Base-by-base conservation (phyloP, 2,329 filamentous ascomycete species). In the Colletotrichum aenigma region DNA sequence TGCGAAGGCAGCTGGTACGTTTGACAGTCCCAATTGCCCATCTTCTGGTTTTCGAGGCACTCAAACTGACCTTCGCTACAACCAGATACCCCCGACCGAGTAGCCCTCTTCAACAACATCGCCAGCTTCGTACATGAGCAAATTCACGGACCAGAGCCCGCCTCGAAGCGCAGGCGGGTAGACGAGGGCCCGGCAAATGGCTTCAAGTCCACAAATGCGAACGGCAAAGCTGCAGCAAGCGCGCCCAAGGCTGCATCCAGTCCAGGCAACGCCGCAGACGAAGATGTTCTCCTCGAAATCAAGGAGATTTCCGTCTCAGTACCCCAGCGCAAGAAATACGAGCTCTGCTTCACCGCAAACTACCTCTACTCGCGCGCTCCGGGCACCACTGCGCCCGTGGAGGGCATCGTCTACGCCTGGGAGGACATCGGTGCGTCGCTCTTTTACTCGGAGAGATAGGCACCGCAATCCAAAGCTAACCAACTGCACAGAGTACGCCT, bases 221-320 rank as follows among this genome's bases (percentile, higher is more conserved):
- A 77, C 56, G 78, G 76, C 4, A 73, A 76, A 8, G 66, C 79
- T 34, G 58, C 79, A 16, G 62, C 66, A 75, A 77, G 72, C 70
- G 78, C 68, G 43, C 66, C 71, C 18, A 71, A 79, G 56, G 80
- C 79, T 60, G 78, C 77, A 6, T 52, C 43, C 4, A 76, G 69
- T 68, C 77, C 77, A 36, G 83, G 83, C 28, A 86, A 86, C 66
- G 86, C 89, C 1, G 85, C 85, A 3, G 83, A 86, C 7, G 91
- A 93, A 78, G 79, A 86, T 8, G 83, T 93, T 0, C 82, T 93
- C 30, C 85, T 93, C 21, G 90, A 90, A 77, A 86, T 94, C 75
- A 92, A 92, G 82, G 92, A 93, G 60, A 91, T 94, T 24, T 94
- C 92, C 0, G 87, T 94, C n/a, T 90, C 91, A 1, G 87, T 93